phyloP scores from a whole-genome alignment of 371 early-diverging fungal species.

The Apophysomyces sp. region DNA sequence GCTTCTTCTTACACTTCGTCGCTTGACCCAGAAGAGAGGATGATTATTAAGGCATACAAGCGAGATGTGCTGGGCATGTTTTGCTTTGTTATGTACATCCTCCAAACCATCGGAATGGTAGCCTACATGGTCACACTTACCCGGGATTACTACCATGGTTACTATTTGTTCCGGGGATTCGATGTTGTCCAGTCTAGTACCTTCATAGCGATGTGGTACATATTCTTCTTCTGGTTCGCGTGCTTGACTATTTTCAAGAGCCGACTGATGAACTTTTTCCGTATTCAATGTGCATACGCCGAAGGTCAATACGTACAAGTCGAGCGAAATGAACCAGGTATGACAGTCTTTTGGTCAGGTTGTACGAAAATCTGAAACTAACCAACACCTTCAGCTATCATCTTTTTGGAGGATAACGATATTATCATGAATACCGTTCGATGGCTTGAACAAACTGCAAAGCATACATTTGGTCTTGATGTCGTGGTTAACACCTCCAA shows the following conservation, averaged over 20 bases:
- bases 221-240: constrained; percentile 66
- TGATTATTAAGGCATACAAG: constrained; percentile 41
- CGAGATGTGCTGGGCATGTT: constrained; percentile 28
- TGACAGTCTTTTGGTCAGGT: too few species aligned
- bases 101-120: constrained; percentile 44
- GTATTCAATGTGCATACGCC: constrained; percentile 52
- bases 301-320: constrained; percentile 64
- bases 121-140: constrained; percentile 38
- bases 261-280: constrained; percentile 65
- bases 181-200: constrained; percentile 37
- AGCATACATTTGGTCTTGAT: constrained; percentile 32
- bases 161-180: constrained; percentile 30
- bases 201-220: constrained; percentile 63
- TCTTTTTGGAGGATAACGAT: constrained; percentile 52
- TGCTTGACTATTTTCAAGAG: constrained; percentile 40
- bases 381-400: constrained; percentile 24
- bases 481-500: constrained; percentile 40
- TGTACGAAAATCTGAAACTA: neutral
- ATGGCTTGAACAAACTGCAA: constrained; percentile 23
- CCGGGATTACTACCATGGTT: constrained; percentile 39
- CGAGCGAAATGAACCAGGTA: constrained; percentile 55
- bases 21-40: constrained; percentile 26
- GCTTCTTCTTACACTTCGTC: constrained; percentile 9
- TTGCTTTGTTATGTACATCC: constrained; percentile 18
- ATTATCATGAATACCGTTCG: constrained; percentile 18